These are phyloP conservation scores for Lentinus brumalis DNA, from an alignment of 768 basidiomycete species.

Conservation along the genomic window DNA sequence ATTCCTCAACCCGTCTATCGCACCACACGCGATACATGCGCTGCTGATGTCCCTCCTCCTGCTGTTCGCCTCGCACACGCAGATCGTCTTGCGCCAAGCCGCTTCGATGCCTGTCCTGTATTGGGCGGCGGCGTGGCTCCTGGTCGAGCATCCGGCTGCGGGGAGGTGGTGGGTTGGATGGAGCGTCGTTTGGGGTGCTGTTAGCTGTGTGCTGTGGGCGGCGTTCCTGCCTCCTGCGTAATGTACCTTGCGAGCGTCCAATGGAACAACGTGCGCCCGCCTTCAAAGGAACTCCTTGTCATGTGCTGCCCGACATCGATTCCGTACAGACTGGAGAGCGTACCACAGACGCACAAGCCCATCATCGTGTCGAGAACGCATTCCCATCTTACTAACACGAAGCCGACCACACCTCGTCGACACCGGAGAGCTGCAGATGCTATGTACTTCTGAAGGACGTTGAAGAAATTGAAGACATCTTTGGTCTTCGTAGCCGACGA, in stretches of 20 bases:
- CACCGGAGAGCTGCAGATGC: too few species aligned
- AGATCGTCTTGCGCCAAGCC: conserved; percentile 80
- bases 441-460: too few species aligned
- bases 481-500: too few species aligned
- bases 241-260: background rate
- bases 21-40: conserved; percentile 79
- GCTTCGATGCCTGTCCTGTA: conserved; percentile 78
- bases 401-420: too few species aligned
- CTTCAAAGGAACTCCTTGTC: too few species aligned
- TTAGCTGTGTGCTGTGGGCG: conserved; percentile 76
- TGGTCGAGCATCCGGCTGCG: conserved; percentile 48
- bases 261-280: too few species aligned
- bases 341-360: too few species aligned
- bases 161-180: conserved; percentile 75
- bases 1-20: conserved; percentile 45
- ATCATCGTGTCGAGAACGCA: too few species aligned
- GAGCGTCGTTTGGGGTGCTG: conserved; percentile 74
- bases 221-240: conserved; percentile 91
- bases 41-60: conserved; percentile 61
- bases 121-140: conserved; percentile 81
- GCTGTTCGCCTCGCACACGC: conserved; percentile 81
- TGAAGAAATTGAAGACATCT: too few species aligned
- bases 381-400: too few species aligned
- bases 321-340: too few species aligned
- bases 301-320: too few species aligned